Evolutionary conservation across 805 yeast genomes (phyloP), one percentile per base, ranked within the genome.

Genomic region (Saturnispora kantuleensis): DNA sequence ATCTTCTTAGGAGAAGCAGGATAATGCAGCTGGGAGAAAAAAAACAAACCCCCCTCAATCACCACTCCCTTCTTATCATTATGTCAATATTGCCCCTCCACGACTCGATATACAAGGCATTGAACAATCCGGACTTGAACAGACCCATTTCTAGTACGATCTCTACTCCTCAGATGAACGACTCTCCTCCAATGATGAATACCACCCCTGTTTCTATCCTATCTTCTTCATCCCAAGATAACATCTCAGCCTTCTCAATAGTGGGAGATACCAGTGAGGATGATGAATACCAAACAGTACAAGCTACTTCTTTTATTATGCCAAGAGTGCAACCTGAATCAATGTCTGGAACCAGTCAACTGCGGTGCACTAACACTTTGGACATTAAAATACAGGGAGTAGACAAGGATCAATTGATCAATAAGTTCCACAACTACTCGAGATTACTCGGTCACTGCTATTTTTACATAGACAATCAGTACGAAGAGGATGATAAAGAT

Each of bases 331-430:
- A 29, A 51, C 56, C 9, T 45, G 52, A 31, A 28, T 18, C 21
- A 11, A 29, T 35, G n/a, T 39, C 48, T 26, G 42, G 29, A 29
- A 11, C 39, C 4, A 15, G 15, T 11, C 17, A 13, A 6, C 21
- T 35, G 21, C 29, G 30, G 16, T 4, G 10, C 5, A 21, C 21
- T 26, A 28, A 15, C 26, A 28, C 36, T 2, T 42, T 58, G 17
- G 52, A 52, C 15, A 51, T 65, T 5, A 58, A 59, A 43, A 52
- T 64, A 18, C 45, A 60, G 10, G 68, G 67, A 18, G 37, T 41
- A 32, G 43, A 50, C 15, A 49, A 51, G 32, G 51, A 53, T 17
- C 9, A 26, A 3, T 44, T 64, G 8, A 45, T 54, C 2, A 45
- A 50, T 11, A 47, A 65, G 35, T 54, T 65, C 18, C 40, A 49